phyloP scores from a whole-genome alignment of 2,329 filamentous ascomycete genomes.

The Botrytis tulipae region DNA sequence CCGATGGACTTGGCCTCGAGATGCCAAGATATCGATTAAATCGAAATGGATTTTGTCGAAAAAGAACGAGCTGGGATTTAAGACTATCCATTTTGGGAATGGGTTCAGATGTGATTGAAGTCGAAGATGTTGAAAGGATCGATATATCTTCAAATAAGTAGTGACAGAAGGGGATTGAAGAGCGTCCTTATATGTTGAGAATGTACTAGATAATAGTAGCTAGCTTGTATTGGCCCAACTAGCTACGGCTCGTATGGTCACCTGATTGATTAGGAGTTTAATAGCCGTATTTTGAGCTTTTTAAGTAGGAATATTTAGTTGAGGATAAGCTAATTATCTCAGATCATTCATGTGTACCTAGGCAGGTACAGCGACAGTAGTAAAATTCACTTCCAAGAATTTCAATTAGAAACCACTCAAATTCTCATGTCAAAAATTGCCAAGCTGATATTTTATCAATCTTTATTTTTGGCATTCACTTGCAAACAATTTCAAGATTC shows the following conservation, averaged over 20 bases:
- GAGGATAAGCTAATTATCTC: background rate
- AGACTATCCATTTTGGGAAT: background rate
- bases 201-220: background rate
- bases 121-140: background rate
- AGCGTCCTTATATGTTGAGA: background rate
- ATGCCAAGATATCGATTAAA: background rate
- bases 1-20: background rate
- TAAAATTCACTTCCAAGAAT: background rate
- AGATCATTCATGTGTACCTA: background rate
- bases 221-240: no score
- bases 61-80: background rate
- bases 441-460: background rate
- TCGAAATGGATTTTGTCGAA: background rate
- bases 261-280: no score
- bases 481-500: fast-evolving
- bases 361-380: background rate
- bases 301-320: background rate
- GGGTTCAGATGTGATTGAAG: background rate
- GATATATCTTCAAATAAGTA: background rate
- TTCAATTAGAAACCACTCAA: background rate
- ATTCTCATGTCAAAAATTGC: background rate
- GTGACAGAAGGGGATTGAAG: background rate
- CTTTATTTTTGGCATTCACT: background rate
- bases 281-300: background rate
- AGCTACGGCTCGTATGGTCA: no score